A percentile compares a stretch with the other conserved stretches of the same genome.
These are phyloP conservation scores for Magnolia sinica DNA, from an alignment of 164 flowering plant genomes.

Conservation along the genomic window DNA sequence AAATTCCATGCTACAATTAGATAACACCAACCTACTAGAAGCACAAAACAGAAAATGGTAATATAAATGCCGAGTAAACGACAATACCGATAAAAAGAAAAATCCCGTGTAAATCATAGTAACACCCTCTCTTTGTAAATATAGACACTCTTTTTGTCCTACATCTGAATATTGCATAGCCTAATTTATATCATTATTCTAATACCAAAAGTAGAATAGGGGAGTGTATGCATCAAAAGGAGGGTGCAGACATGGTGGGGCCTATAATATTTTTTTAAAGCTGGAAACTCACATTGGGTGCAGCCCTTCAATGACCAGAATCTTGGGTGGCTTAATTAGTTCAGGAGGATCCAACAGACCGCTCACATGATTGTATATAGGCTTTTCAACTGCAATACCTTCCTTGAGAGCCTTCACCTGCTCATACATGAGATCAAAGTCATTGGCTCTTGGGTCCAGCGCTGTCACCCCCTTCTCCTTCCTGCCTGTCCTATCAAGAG, in stretches of 20 bases:
- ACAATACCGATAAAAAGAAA: not conserved
- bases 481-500: conserved; percentile 87
- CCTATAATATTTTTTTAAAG: not conserved
- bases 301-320: conserved; percentile 89
- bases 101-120: not conserved
- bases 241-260: not conserved
- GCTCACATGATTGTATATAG: conserved; percentile 86
- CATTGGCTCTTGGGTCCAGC: conserved; percentile 90
- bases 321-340: conserved; percentile 86
- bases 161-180: not conserved
- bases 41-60: not conserved
- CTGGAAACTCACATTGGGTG: conserved; percentile 86
- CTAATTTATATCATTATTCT: not conserved
- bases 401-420: conserved; percentile 88
- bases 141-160: too few relatives aligned
- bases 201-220: not conserved
- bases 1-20: not conserved
- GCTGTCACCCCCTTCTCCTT: conserved; percentile 94
- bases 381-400: conserved; percentile 80
- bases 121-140: too few relatives aligned
- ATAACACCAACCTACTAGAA: not conserved
- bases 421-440: conserved; percentile 94
- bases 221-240: not conserved
- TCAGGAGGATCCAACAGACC: conserved; percentile 95
- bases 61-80: not conserved